Evolutionary conservation across 2,329 filamentous ascomycete species (phyloP).

Genomic region (Reticulascus tulasneorum): DNA sequence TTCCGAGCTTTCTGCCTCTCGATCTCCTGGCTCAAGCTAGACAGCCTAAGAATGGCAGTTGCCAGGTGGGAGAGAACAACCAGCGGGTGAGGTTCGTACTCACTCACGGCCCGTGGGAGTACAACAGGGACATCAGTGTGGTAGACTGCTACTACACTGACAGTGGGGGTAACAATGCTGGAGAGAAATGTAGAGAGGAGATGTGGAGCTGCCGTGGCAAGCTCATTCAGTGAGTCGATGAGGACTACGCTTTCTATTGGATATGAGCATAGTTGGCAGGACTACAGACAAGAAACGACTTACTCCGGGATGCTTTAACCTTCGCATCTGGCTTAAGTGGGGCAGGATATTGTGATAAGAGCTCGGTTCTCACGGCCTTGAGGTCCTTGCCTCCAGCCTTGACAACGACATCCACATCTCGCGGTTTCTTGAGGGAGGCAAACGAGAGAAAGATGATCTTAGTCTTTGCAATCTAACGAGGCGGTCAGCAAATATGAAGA

Average conservation of each 20-base stretch:
- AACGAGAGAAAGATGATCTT: slow-evolving; percentile 77
- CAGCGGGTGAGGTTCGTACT: slow-evolving; percentile 66
- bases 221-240: slow-evolving; percentile 72
- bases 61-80: slow-evolving; percentile 76
- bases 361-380: slow-evolving; percentile 54
- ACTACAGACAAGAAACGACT: slow-evolving; percentile 17
- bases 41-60: slow-evolving; percentile 76
- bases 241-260: slow-evolving; percentile 66
- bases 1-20: slow-evolving; percentile 71
- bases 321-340: slow-evolving; percentile 29
- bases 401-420: slow-evolving; percentile 64
- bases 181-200: slow-evolving; percentile 67
- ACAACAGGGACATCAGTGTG: slow-evolving; percentile 72
- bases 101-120: slow-evolving; percentile 36
- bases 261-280: slow-evolving; percentile 6
- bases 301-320: slow-evolving; percentile 38
- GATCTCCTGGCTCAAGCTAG: slow-evolving; percentile 70
- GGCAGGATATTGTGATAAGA: slow-evolving; percentile 51
- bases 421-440: slow-evolving; percentile 63
- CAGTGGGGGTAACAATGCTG: slow-evolving; percentile 59
- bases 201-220: slow-evolving; percentile 51
- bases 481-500: not conserved
- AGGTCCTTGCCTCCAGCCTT: slow-evolving; percentile 57
- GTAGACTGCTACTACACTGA: slow-evolving; percentile 75
- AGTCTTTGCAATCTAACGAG: slow-evolving; percentile 53